phyloP scores from a whole-genome alignment of 306 rosid genomes.

The Casuarina equisetifolia region DNA sequence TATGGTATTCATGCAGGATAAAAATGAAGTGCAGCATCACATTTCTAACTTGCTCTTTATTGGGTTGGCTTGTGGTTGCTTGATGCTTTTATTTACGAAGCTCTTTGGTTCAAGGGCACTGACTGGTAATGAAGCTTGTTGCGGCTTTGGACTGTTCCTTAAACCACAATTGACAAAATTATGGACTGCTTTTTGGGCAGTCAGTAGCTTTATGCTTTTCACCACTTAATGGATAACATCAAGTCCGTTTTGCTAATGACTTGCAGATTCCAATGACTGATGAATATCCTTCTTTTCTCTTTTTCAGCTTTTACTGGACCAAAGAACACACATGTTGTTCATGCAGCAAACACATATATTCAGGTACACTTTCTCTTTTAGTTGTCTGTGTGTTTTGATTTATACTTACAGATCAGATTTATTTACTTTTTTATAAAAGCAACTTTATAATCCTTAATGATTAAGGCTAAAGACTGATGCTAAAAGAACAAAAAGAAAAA shows the following conservation, averaged over 20 bases:
- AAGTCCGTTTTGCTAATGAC: constrained; percentile 24
- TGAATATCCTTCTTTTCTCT: constrained; percentile 26
- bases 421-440: background rate
- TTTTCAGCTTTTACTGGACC: constrained; percentile 80
- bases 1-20: constrained; percentile 54
- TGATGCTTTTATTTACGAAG: constrained; percentile 71
- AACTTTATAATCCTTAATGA: constrained; percentile 7
- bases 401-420: background rate
- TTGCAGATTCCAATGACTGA: constrained; percentile 32
- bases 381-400: background rate
- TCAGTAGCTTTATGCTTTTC: constrained; percentile 20
- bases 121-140: constrained; percentile 45
- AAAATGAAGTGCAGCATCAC: constrained; percentile 80
- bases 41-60: constrained; percentile 67
- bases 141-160: constrained; percentile 9
- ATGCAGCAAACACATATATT: constrained; percentile 53
- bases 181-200: background rate
- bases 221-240: constrained; percentile 17
- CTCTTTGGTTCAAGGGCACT: constrained; percentile 67
- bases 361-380: constrained; percentile 55
- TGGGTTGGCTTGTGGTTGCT: constrained; percentile 73
- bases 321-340: constrained; percentile 36
- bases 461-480: constrained; percentile 1
- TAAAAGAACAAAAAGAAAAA: background rate
- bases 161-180: background rate